Evolutionary conservation across 257 asterid species (phyloP), one percentile per base, ranked within the genome.

Genomic region (Orobanche coerulescens): DNA sequence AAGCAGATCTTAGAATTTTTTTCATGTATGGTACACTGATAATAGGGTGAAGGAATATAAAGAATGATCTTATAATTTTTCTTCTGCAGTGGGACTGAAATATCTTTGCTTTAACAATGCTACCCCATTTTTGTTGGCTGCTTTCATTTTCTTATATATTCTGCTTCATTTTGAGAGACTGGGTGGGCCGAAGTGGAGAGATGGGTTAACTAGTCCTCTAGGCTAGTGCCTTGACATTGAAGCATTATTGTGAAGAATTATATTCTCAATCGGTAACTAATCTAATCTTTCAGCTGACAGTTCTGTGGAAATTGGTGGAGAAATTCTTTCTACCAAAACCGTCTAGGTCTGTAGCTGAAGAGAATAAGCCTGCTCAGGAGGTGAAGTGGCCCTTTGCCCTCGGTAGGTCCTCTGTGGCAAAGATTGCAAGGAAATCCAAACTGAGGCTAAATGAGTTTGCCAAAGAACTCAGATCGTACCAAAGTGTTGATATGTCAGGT

Each of bases 231-330:
- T n/a, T n/a, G n/a, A n/a, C n/a, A n/a, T n/a, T n/a, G n/a, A n/a
- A 54, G 4, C 4, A 30, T 30, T 4, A 30, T 34, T 42, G 19
- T 28, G 20, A 25, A 28, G 51, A 50, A 48, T 40, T 51, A 50
- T 64, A 61, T 59, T 73, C 78, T 80, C 82, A 72, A 67, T 74
- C 33, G 76, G 73, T 76, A 64, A 83, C 95, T 93, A 82, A 93
- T 80, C 74, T 68, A 64, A 44, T 81, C 57, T 78, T 84, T 81
- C 92, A 85, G 91, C 76, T 81, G 75, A 81, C 97, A 93, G 99
- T 93, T 83, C 30, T 93, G 56, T 89, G 99, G 97, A 93, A 93
- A 79, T 64, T 93, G 81, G 87, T 84, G 76, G 96, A 79, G 77
- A 86, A 86, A 73, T 62, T 89, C 48, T 78, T 84, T 55, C 67